phyloP scores from a whole-genome alignment of 1,139 yeast genomes.

The Arxiozyma telluris region DNA sequence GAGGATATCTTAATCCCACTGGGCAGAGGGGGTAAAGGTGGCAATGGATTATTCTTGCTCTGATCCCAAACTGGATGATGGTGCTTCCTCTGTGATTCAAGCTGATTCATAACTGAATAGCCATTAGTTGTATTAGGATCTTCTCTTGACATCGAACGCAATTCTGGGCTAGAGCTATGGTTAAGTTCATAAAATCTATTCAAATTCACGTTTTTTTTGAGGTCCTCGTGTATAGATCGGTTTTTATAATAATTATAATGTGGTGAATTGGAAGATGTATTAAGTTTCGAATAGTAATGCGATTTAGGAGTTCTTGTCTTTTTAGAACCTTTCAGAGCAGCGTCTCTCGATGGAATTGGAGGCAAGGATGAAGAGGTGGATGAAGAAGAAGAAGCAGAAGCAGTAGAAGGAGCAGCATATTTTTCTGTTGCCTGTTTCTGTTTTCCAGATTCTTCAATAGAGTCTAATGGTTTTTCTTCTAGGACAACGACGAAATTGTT shows the following conservation, averaged over 20 bases:
- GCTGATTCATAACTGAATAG: neutral
- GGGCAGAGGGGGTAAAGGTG: slow-evolving; percentile 26
- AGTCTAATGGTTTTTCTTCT: neutral
- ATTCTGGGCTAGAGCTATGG: slow-evolving; percentile 6
- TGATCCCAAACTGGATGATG: neutral
- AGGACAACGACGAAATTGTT: slow-evolving; percentile 64
- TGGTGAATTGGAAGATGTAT: neutral
- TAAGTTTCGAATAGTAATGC: neutral
- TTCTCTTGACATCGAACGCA: neutral
- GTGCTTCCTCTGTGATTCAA: neutral
- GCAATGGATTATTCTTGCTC: slow-evolving; percentile 10
- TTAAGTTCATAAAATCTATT: slow-evolving; percentile 4
- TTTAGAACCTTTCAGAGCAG: neutral
- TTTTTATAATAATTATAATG: neutral
- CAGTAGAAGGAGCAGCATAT: neutral
- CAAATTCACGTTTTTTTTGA: neutral
- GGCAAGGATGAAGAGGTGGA: neutral
- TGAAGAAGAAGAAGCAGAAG: neutral
- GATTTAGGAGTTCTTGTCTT: neutral
- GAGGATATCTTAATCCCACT: neutral
- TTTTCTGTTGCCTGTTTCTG: neutral
- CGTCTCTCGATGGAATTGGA: slow-evolving; percentile 3
- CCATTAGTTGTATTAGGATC: neutral
- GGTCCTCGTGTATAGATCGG: neutral
- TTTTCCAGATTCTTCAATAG: slow-evolving; percentile 3